phyloP scores from a whole-genome alignment of 2,329 filamentous ascomycete species.

The Botryosphaeria dothidea region DNA sequence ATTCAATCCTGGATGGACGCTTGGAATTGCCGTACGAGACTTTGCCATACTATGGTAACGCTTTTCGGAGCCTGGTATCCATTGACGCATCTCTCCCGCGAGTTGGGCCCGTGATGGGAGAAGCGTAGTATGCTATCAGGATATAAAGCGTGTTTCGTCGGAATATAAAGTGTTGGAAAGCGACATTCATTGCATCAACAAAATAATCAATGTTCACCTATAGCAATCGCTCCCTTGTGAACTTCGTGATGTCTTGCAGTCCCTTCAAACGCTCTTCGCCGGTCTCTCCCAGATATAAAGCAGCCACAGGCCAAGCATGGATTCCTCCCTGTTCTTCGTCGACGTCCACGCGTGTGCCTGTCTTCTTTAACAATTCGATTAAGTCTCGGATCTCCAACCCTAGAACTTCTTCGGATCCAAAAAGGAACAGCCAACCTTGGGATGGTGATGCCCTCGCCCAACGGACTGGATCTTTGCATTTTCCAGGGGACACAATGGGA shows the following conservation, averaged over 20 bases:
- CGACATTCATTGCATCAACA: too few species aligned
- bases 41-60: too few species aligned
- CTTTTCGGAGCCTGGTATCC: not conserved
- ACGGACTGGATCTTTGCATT: constrained; percentile 64
- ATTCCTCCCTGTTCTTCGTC: constrained; percentile 67
- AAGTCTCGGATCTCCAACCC: constrained; percentile 67
- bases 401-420: constrained; percentile 77
- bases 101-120: not conserved
- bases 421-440: constrained; percentile 69
- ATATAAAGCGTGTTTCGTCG: too few species aligned
- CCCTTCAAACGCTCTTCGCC: constrained; percentile 50
- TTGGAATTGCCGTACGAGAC: too few species aligned
- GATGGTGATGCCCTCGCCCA: constrained; percentile 69
- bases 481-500: constrained; percentile 68
- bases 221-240: not conserved
- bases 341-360: constrained; percentile 56
- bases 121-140: not conserved
- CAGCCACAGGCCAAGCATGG: constrained; percentile 80
- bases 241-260: constrained; percentile 40
- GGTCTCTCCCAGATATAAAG: constrained; percentile 55
- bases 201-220: too few species aligned
- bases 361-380: constrained; percentile 55
- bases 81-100: not conserved
- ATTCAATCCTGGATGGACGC: too few species aligned
- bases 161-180: too few species aligned